A percentile compares a stretch with the other conserved stretches of the same genome.
Conservation (phyloP, 768 basidiomycete species). For the Botryobasidium botryosum region DNA sequence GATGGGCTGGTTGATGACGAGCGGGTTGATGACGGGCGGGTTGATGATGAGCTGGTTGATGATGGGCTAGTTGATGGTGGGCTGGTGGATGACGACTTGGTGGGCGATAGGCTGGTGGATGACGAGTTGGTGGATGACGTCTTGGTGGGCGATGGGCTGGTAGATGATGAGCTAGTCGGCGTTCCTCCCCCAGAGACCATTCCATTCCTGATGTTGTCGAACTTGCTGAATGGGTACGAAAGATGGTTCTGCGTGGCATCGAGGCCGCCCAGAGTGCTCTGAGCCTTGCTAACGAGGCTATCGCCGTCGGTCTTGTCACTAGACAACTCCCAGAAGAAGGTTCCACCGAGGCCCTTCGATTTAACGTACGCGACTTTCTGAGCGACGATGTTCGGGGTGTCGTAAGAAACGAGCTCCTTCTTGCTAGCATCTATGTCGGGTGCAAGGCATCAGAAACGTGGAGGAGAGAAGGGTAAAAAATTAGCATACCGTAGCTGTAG, state of each 20-base stretch:
- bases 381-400: slow-evolving; percentile 48
- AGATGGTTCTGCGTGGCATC: slow-evolving; percentile 29
- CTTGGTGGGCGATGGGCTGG: slow-evolving; percentile 14
- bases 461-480: not conserved
- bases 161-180: slow-evolving; percentile 16
- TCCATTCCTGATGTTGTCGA: slow-evolving; percentile 50
- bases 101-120: slow-evolving; percentile 14
- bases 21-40: no score
- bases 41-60: no score
- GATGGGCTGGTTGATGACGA: no score
- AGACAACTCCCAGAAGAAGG: slow-evolving; percentile 62
- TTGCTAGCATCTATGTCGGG: slow-evolving; percentile 40
- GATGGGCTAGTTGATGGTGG: no score
- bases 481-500: slow-evolving; percentile 38
- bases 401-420: slow-evolving; percentile 57
- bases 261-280: slow-evolving; percentile 31
- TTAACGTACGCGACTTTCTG: slow-evolving; percentile 54
- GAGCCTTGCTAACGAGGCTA: slow-evolving; percentile 41
- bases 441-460: not conserved
- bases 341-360: slow-evolving; percentile 35
- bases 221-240: slow-evolving; percentile 52
- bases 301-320: slow-evolving; percentile 37
- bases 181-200: slow-evolving; percentile 25
- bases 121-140: slow-evolving; percentile 16
- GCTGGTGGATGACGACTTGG: no score